A percentile compares a stretch with the other conserved stretches of the same genome.
Evolutionary conservation across 192 early-diverging fungal genomes (phyloP).

Genomic region (Diversispora eburnea): DNA sequence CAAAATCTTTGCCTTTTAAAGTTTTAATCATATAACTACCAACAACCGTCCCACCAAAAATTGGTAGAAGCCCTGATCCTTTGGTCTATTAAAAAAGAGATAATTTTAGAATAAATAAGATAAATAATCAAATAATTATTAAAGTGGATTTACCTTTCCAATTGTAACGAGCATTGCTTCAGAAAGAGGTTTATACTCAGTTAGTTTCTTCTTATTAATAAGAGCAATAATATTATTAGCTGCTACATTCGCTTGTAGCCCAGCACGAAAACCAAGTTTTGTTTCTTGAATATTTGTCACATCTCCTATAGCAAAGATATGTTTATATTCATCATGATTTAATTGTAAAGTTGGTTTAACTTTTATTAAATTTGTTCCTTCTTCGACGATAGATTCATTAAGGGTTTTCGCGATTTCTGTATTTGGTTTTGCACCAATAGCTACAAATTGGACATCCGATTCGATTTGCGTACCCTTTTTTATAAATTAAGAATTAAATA

Average conservation of each 20-base stretch:
- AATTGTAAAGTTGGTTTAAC: slow-evolving; percentile 43
- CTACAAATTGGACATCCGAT: slow-evolving; percentile 36
- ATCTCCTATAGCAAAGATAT: slow-evolving; percentile 47
- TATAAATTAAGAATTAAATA: background rate
- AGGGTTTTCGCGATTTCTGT: slow-evolving; percentile 8
- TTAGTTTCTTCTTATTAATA: slow-evolving; percentile 34
- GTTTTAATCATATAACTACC: slow-evolving; percentile 5
- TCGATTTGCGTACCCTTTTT: slow-evolving; percentile 9
- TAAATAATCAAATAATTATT: background rate
- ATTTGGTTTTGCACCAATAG: slow-evolving; percentile 31
- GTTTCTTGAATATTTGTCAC: slow-evolving; percentile 44
- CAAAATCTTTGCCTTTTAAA: slow-evolving; percentile 14
- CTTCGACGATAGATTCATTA: slow-evolving; percentile 14
- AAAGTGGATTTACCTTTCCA: slow-evolving; percentile 18
- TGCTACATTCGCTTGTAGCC: slow-evolving; percentile 38
- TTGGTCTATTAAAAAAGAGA: background rate
- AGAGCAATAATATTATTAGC: slow-evolving; percentile 40
- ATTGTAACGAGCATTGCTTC: slow-evolving; percentile 31
- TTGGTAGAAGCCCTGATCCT: slow-evolving; percentile 11
- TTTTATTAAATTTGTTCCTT: slow-evolving; percentile 20
- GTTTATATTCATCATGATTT: slow-evolving; percentile 31
- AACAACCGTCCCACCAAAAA: slow-evolving; percentile 1
- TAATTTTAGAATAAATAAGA: background rate
- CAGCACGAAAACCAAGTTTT: slow-evolving; percentile 44
- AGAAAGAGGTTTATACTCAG: slow-evolving; percentile 31